Percentiles rank a stretch among this genome's conserved stretches.
Evolutionary conservation across 2,329 filamentous ascomycete species (phyloP).

Genomic region (Ilyonectria mors-panacis): DNA sequence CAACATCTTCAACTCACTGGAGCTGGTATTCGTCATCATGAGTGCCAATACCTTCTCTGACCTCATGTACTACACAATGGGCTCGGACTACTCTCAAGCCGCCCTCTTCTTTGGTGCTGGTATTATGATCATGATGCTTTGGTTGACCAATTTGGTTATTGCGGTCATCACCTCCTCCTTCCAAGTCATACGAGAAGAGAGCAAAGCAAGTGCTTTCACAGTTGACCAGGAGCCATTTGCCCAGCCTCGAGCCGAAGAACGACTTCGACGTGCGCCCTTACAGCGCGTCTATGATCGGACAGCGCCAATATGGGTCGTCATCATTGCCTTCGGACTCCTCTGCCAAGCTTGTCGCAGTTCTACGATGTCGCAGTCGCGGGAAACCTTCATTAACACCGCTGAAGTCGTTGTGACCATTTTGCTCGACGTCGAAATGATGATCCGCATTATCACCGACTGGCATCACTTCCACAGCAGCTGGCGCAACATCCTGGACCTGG

Average conservation of each 20-base stretch:
- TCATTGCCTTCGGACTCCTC: slow-evolving; percentile 87
- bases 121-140: slow-evolving; percentile 94
- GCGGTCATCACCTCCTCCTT: slow-evolving; percentile 99
- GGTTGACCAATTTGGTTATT: slow-evolving; percentile 94
- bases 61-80: slow-evolving; percentile 92
- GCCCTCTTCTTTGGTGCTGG: slow-evolving; percentile 82
- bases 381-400: slow-evolving; percentile 76
- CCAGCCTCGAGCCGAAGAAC: slow-evolving; percentile 57
- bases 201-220: slow-evolving; percentile 93
- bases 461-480: slow-evolving; percentile 81
- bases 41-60: slow-evolving; percentile 97
- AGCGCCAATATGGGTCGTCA: slow-evolving; percentile 80
- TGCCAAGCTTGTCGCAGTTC: slow-evolving; percentile 84
- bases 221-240: slow-evolving; percentile 71
- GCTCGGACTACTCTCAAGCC: slow-evolving; percentile 90
- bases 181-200: slow-evolving; percentile 97
- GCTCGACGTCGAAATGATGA: slow-evolving; percentile 84
- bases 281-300: slow-evolving; percentile 84
- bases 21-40: slow-evolving; percentile 98
- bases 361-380: slow-evolving; percentile 75
- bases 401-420: slow-evolving; percentile 84
- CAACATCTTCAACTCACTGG: slow-evolving; percentile 91
- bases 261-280: slow-evolving; percentile 62
- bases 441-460: slow-evolving; percentile 86
- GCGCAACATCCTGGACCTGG: slow-evolving; percentile 85